Evolutionary conservation across 345 rosid genomes (phyloP).

Genomic region (Hibiscus trionum): DNA sequence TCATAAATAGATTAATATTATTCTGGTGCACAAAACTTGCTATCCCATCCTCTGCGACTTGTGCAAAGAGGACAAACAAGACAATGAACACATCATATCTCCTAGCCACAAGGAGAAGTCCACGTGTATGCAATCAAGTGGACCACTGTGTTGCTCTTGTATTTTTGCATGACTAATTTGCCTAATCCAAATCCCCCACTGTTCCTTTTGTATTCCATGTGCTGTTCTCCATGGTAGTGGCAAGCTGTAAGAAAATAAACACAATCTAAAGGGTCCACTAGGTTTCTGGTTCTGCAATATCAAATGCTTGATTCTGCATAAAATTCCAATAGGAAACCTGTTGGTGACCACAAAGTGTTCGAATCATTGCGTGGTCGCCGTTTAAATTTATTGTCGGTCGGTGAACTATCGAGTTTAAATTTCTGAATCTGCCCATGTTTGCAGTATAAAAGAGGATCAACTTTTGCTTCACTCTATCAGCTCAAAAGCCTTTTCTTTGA

Average conservation of each 20-base stretch:
- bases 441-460: not conserved
- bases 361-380: not conserved
- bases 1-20: not conserved
- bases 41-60: not conserved
- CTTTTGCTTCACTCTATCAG: not conserved
- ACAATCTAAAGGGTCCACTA: not conserved
- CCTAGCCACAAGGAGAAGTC: conserved; percentile 7
- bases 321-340: no score
- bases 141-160: not conserved
- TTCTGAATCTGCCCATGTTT: no score
- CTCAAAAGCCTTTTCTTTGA: not conserved
- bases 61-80: not conserved
- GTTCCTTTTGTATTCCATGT: not conserved
- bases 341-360: no score
- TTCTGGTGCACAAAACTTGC: not conserved
- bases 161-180: not conserved
- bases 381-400: no score
- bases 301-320: no score
- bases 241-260: no score
- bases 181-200: not conserved
- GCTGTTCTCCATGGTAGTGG: not conserved
- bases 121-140: conserved; percentile 4
- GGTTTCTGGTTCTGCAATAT: no score
- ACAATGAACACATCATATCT: not conserved
- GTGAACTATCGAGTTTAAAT: no score